Conservation (phyloP, 768 basidiomycete species). For the Leccinum broughii region DNA sequence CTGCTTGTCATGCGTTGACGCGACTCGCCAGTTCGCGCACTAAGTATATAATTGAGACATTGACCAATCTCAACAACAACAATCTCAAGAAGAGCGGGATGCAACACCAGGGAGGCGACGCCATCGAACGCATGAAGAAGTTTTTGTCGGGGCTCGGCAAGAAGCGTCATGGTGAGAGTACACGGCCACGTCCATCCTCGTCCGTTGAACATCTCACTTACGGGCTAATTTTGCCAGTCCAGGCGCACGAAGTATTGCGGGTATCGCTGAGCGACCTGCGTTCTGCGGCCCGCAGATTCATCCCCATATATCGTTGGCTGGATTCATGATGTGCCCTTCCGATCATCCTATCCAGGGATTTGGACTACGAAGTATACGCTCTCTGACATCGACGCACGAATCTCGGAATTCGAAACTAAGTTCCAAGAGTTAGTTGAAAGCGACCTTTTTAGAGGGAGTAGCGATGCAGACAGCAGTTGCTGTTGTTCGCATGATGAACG, state of each 20-base stretch:
- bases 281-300: slow-evolving; percentile 44
- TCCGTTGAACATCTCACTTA: neutral
- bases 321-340: neutral
- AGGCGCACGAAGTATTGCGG: slow-evolving; percentile 82
- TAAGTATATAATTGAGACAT: no score
- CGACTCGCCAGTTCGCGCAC: slow-evolving; percentile 61
- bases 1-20: neutral
- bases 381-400: neutral
- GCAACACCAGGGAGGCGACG: no score
- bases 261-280: slow-evolving; percentile 85
- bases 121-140: no score
- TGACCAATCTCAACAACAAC: no score
- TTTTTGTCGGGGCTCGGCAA: no score
- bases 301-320: no score
- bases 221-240: slow-evolving; percentile 46
- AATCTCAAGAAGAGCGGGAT: no score
- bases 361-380: no score
- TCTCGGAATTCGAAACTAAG: neutral
- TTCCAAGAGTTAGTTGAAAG: neutral
- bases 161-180: no score
- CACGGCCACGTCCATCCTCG: no score
- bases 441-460: neutral
- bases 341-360: neutral
- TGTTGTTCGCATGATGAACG: neutral
- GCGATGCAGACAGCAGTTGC: neutral